These are phyloP conservation scores for Aspergillus felis DNA, from an alignment of 2,329 filamentous ascomycete species.

Conservation along the genomic window DNA sequence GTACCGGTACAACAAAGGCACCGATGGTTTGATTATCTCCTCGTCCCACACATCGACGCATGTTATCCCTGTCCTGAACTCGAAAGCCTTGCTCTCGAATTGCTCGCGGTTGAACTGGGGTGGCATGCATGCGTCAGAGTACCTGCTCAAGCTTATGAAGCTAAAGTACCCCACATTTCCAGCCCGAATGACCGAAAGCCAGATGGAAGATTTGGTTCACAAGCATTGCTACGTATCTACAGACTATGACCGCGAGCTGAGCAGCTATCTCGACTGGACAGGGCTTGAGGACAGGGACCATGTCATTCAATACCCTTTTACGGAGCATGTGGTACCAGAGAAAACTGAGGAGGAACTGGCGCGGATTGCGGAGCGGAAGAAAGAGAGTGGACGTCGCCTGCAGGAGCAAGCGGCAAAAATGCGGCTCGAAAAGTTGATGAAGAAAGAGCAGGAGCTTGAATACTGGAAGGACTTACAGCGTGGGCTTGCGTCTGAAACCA, in stretches of 20 bases:
- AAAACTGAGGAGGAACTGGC: constrained; percentile 95
- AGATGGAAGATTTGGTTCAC: constrained; percentile 80
- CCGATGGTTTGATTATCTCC: constrained; percentile 81
- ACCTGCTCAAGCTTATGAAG: constrained; percentile 80
- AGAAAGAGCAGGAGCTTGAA: constrained; percentile 91
- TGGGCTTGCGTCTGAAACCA: constrained; percentile 69
- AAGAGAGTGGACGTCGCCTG: constrained; percentile 83
- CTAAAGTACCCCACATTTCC: constrained; percentile 90
- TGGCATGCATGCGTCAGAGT: constrained; percentile 83
- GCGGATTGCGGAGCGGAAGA: constrained; percentile 85
- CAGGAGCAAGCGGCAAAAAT: constrained; percentile 98
- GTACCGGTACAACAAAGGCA: constrained; percentile 86
- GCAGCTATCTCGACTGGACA: constrained; percentile 79
- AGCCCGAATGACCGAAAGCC: constrained; percentile 77
- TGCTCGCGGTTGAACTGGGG: constrained; percentile 94
- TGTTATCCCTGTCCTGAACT: constrained; percentile 86
- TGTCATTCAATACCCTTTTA: constrained; percentile 89
- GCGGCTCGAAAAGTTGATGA: constrained; percentile 89
- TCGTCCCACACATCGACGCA: constrained; percentile 94
- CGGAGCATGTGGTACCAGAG: constrained; percentile 82
- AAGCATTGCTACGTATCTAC: constrained; percentile 87
- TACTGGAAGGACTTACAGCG: constrained; percentile 84
- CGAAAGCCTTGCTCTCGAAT: constrained; percentile 77
- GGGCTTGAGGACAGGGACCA: constrained; percentile 85
- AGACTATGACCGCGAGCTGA: constrained; percentile 76